Percentiles rank a stretch among this genome's conserved stretches.
These are phyloP conservation scores for Podosphaera xanthii DNA, from an alignment of 2,329 filamentous ascomycete genomes.

Conservation along the genomic window DNA sequence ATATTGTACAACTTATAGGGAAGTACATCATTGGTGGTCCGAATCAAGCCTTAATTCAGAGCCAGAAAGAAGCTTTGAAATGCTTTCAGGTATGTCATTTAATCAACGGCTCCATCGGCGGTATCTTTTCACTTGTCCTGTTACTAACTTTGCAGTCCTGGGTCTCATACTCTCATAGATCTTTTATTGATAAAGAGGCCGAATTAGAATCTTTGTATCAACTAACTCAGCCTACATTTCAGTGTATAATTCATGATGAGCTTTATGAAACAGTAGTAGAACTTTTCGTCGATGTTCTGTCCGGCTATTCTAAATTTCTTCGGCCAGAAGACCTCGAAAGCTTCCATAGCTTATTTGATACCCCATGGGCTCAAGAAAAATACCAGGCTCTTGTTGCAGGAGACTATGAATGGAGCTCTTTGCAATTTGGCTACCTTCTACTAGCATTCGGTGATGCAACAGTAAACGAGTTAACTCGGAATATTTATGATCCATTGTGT, in stretches of 20 bases:
- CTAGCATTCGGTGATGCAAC: constrained; percentile 47
- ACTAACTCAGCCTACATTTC: constrained; percentile 35
- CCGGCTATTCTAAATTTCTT: constrained; percentile 41
- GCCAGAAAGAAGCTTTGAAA: constrained; percentile 31
- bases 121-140: background rate
- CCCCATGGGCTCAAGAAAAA: constrained; percentile 31
- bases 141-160: constrained; percentile 30
- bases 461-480: constrained; percentile 33
- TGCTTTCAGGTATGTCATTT: constrained; percentile 31
- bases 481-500: constrained; percentile 23
- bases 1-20: constrained; percentile 25
- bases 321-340: constrained; percentile 31
- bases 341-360: constrained; percentile 35
- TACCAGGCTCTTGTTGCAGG: constrained; percentile 32
- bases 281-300: constrained; percentile 39
- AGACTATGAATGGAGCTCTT: constrained; percentile 38
- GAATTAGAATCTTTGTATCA: constrained; percentile 35
- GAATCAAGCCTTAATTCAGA: constrained; percentile 20
- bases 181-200: constrained; percentile 31
- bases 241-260: constrained; percentile 33
- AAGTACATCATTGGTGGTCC: constrained; percentile 19
- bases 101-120: background rate
- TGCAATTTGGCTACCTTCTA: constrained; percentile 44
- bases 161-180: constrained; percentile 49
- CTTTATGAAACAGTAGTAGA: constrained; percentile 38